A percentile compares a stretch with the other conserved stretches of the same genome.
Conservation (phyloP, 1,139 yeast genomes). For the Debaryomycetaceae sp. region DNA sequence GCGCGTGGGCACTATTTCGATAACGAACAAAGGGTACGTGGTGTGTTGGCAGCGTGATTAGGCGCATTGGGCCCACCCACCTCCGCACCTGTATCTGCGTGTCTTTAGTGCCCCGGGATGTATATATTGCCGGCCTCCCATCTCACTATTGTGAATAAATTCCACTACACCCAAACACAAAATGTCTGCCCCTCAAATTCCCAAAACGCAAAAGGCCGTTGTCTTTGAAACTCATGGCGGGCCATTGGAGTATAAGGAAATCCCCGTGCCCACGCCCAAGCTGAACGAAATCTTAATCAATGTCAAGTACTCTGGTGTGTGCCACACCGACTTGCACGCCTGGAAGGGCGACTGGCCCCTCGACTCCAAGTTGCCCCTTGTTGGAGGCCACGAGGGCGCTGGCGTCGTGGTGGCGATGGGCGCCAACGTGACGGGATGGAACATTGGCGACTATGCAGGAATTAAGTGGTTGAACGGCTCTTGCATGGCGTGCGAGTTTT, state of each 20-base stretch:
- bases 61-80: no score
- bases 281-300: constrained; percentile 63
- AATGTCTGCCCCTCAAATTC: constrained; percentile 16
- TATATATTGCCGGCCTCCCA: no score
- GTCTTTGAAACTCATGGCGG: constrained; percentile 36
- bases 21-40: no score
- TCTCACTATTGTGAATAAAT: neutral
- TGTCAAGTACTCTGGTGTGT: constrained; percentile 73
- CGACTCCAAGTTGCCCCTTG: constrained; percentile 61
- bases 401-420: constrained; percentile 75
- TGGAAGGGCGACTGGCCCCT: constrained; percentile 83
- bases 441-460: constrained; percentile 71
- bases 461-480: constrained; percentile 75
- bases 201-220: constrained; percentile 36
- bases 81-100: no score
- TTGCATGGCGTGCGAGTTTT: constrained; percentile 65
- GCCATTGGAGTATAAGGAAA: constrained; percentile 53
- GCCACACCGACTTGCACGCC: constrained; percentile 77
- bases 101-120: no score
- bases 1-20: no score
- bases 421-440: constrained; percentile 58
- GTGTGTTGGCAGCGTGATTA: no score
- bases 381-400: constrained; percentile 85
- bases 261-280: constrained; percentile 66
- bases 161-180: constrained; percentile 2